These are phyloP conservation scores for Stephanodiscus triporus DNA, from an alignment of 108 stramenopile genomes.

Conservation along the genomic window DNA sequence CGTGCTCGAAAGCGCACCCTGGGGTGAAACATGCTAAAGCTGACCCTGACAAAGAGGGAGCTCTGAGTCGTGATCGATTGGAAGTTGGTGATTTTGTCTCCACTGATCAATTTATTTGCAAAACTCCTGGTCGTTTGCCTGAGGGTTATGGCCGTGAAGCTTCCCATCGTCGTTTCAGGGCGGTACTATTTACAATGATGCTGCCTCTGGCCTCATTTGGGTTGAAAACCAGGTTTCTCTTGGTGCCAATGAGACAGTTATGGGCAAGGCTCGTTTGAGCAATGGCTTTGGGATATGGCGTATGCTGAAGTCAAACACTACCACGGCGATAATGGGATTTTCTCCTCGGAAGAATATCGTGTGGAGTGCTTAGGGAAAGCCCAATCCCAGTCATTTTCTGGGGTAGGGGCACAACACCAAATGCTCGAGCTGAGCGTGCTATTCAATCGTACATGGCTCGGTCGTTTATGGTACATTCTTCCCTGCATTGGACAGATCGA, in stretches of 20 bases:
- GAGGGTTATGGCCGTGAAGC: constrained; percentile 35
- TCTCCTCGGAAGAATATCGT: constrained; percentile 10
- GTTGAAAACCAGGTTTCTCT: constrained; percentile 33
- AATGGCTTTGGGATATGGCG: neutral
- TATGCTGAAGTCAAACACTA: constrained; percentile 26
- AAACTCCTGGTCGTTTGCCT: constrained; percentile 36
- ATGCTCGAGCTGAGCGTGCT: constrained; percentile 48
- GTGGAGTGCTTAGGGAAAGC: neutral
- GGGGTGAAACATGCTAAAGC: neutral
- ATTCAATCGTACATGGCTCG: constrained; percentile 46
- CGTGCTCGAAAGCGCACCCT: neutral
- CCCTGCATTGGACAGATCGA: constrained; percentile 42
- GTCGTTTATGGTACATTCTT: constrained; percentile 43
- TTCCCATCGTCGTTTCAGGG: neutral
- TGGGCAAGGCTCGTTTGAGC: constrained; percentile 26
- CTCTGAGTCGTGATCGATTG: neutral
- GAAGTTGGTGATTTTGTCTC: constrained; percentile 3
- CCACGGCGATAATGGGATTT: constrained; percentile 41
- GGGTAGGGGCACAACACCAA: constrained; percentile 53
- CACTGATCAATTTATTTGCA: constrained; percentile 5
- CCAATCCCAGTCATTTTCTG: constrained; percentile 29
- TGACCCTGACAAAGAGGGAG: neutral
- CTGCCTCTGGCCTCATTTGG: constrained; percentile 12
- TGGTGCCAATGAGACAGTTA: constrained; percentile 35
- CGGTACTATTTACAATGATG: constrained; percentile 32